Conservation (phyloP, 768 basidiomycete species). For the Atractiella rhizophila region DNA sequence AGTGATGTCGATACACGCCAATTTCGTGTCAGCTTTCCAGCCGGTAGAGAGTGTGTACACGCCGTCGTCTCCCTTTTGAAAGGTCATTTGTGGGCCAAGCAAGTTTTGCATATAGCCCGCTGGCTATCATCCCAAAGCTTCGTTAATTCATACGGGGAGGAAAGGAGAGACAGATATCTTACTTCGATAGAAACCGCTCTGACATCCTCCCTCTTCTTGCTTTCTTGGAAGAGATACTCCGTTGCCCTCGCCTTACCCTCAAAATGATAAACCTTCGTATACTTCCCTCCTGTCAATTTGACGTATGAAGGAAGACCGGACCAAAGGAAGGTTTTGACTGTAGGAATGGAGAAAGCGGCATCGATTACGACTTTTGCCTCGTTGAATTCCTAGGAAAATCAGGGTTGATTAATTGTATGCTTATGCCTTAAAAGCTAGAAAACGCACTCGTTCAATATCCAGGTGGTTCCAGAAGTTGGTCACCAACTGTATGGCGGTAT, state of each 20-base stretch:
- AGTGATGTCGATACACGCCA: slow-evolving; percentile 11
- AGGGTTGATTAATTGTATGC: too few relatives aligned
- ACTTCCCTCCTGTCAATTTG: slow-evolving; percentile 11
- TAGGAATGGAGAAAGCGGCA: too few relatives aligned
- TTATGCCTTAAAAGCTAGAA: too few relatives aligned
- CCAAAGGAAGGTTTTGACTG: slow-evolving; percentile 10
- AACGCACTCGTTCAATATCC: too few relatives aligned
- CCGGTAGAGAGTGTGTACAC: slow-evolving; percentile 12
- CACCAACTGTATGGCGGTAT: not conserved
- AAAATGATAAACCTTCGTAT: slow-evolving; percentile 12
- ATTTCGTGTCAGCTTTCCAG: slow-evolving; percentile 1
- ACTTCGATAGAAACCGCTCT: too few relatives aligned
- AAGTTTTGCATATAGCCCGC: slow-evolving; percentile 14
- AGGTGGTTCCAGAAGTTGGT: too few relatives aligned
- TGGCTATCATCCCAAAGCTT: too few relatives aligned
- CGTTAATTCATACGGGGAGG: too few relatives aligned
- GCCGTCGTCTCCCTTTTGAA: slow-evolving; percentile 5
- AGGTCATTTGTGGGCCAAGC: not conserved
- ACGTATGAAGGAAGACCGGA: slow-evolving; percentile 4
- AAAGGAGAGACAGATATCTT: too few relatives aligned
- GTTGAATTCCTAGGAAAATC: slow-evolving; percentile 4
- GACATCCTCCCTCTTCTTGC: too few relatives aligned
- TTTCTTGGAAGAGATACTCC: too few relatives aligned
- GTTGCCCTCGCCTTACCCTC: slow-evolving; percentile 16
- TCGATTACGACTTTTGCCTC: slow-evolving; percentile 14